A percentile compares a stretch with the other conserved stretches of the same genome.
Evolutionary conservation across 805 yeast species (phyloP).

Genomic region (Suhomyces faveliae): DNA sequence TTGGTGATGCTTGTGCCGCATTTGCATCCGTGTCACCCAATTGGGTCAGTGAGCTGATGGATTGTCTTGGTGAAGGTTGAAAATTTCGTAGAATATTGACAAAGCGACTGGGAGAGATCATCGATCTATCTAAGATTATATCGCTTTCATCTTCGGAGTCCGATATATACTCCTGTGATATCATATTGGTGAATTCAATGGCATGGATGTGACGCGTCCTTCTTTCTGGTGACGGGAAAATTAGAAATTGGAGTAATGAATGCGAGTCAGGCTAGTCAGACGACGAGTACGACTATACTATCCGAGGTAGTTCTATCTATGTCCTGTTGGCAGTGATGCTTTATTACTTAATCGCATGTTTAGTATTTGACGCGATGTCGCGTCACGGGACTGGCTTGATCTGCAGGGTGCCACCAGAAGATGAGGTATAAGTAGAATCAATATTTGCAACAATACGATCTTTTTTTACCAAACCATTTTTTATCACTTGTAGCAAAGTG

Average conservation of each 20-base stretch:
- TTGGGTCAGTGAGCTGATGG: not conserved
- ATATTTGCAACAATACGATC: not conserved
- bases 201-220: constrained; percentile 1
- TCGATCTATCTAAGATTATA: constrained; percentile 11
- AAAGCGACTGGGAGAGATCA: constrained; percentile 11
- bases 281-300: not conserved
- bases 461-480: too few species aligned
- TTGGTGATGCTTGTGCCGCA: not conserved
- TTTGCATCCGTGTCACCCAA: not conserved
- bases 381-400: not conserved
- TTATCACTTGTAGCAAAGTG: too few species aligned
- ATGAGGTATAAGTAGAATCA: not conserved
- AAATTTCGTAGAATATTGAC: not conserved
- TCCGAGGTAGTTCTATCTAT: not conserved
- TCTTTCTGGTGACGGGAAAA: not conserved
- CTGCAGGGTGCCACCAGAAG: not conserved
- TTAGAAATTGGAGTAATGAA: not conserved
- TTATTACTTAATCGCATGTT: not conserved
- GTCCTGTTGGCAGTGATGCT: not conserved
- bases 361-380: constrained; percentile 1
- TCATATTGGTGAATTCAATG: not conserved
- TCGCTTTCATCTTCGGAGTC: constrained; percentile 30
- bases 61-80: not conserved
- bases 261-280: not conserved
- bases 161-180: constrained; percentile 19